Base-by-base conservation (phyloP, 495 filamentous ascomycete species). In the Hypoxylon rickii region DNA sequence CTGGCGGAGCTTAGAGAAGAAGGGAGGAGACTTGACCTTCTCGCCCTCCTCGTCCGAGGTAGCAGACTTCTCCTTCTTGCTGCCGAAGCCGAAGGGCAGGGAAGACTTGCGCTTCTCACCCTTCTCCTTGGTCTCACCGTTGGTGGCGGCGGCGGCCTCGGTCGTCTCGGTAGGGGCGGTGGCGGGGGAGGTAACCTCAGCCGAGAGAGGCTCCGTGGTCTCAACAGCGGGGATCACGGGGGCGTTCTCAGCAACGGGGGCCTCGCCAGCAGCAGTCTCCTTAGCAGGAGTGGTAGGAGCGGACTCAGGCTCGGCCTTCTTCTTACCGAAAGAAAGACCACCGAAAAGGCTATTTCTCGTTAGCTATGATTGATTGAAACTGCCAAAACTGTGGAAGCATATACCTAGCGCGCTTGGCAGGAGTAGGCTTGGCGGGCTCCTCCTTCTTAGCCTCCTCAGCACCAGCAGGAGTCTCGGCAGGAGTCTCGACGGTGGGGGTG, bases 261-360 rank as follows among this genome's bases (percentile, higher is more conserved):
- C 67, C 49, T 77, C 72, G 8, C 70, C 64, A 18, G 68, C 61
- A 45, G 70, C 49, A 16, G 65, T 57, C 55, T 75, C 74, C 50
- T 64, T 66, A 1, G 56, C 52, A 17, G 66, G 63, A 38, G 59
- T 68, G 3, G 58, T 33, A 5, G 76, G 69, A 3, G 72, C 47
- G 18, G 70, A 68, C 52, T 74, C 74, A 33, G 59, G 7, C 41
- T 67, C 58, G 36, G 33, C 66, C 68, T 79, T 79, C 71, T 82
- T 81, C 75, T 80, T 80, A 62, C 76, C 76, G 55, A 76, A 75
- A 3, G 68, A 69, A 24, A 84, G 75, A 58, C 70, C 71, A 51
- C 73, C 68, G 69, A 86, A 83, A 61, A 85, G 69, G 72, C 75
- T 79, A n/a, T n/a, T n/a, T n/a, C n/a, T n/a, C n/a, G n/a, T n/a